Base-by-base conservation (phyloP, 108 stramenopile genomes). In the Conticribra guillardii region DNA sequence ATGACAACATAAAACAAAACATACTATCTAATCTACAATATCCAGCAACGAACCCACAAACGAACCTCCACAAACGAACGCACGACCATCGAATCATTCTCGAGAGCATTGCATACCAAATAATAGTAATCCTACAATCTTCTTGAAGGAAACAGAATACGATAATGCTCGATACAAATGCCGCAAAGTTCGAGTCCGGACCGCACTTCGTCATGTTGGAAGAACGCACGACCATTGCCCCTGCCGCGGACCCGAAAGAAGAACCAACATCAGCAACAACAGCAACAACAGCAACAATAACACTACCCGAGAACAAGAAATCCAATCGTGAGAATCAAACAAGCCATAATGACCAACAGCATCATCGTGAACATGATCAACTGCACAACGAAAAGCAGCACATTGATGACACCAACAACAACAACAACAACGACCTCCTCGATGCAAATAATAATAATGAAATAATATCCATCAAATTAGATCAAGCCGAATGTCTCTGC, bases 401-500 rank as follows among this genome's bases (percentile, higher is more conserved):
- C n/a, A n/a, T n/a, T n/a, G 44, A 44, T 15, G 44, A 44, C 44
- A 44, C 44, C 44, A 44, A 15, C 8, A 44, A 11, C 44, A 11
- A 15, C 44, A 44, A 44, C 44, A 44, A 11, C 44, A 15, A 44
- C 11, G 15, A 8, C 44, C 11, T 15, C 44, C 8, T 44, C 15
- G 11, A 53, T 24, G 26, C 3, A 19, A 23, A 19, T 18, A 23
- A 31, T 29, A 8, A 62, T 0, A 29, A 16, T 28, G 28, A 62
- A 22, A 54, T 55, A 16, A 51, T 67, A 48, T 56, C 54, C 33
- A 33, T 54, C 15, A 14, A 37, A 32, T 31, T 76, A 19, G 44
- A 68, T 27, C 44, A 76, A 32, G 74, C 67, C 22, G 37, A 31
- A 47, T 21, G 44, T 31, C 75, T 76, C 17, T 52, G 61, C 41